Evolutionary conservation across 2,329 filamentous ascomycete genomes (phyloP), one percentile per base, ranked within the genome.

Genomic region (Ophiostoma novo-ulmi): DNA sequence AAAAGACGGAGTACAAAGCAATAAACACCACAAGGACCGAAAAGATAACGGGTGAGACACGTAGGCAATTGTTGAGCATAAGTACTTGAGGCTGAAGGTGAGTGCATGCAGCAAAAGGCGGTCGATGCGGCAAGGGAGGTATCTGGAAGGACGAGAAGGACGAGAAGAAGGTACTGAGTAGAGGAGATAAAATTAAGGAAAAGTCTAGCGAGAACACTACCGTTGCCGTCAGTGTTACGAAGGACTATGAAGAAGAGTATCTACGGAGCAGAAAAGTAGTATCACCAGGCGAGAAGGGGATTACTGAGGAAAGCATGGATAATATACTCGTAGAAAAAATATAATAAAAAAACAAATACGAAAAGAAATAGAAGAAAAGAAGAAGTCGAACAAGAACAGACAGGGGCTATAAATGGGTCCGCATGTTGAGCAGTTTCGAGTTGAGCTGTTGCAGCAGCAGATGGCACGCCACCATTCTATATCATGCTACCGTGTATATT

Each of bases 381-480:
- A 55, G n/a, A 55, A 7, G n/a, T 1, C 20, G n/a, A 26, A 20
- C 44, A 48, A 20, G 44, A 20, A 20, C 44, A n/a, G 44, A 17
- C 58, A 63, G 58, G 58, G 58, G 58, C 26, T 35, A 35, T 35
- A 35, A 63, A 26, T 63, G 58, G 58, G 13, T 17, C 58, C 4
- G 58, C 58, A 63, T 63, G 58, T 63, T 63, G 26, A 35, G 35
- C 58, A 35, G 58, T 55, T 35, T 39, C 55, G 35, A 41, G 35
- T 69, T 67, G 22, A 66, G 14, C 31, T n/a, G 48, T 68, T 41
- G 5, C 26, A 66, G 26, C 31, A 64, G 58, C 58, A 63, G 26
- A 63, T 63, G 58, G 58, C 58, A 63, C 58, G 58, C 58, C 58
- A 63, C 58, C 26, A 35, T 63, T 26, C n/a, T 22, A 22, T 7